Evolutionary conservation across 2,329 filamentous ascomycete genomes (phyloP), one percentile per base, ranked within the genome.

Genomic region (Xylaria sp.): DNA sequence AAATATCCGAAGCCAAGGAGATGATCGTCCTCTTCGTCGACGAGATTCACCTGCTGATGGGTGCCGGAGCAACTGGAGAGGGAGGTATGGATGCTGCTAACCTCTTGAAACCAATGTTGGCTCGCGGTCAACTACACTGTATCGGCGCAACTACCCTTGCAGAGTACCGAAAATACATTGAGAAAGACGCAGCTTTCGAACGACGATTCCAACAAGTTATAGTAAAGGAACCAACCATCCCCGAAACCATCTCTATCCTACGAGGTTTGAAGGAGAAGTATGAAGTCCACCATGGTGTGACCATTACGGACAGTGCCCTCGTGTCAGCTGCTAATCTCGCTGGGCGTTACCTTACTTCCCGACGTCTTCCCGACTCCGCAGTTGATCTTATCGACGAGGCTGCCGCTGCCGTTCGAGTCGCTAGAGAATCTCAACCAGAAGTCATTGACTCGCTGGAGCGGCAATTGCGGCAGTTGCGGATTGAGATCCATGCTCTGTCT

Each of bases 61-160:
- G 95, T 63, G 95, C 95, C 68, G 95, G 95, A 63, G 89, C 93
- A 38, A 94, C 91, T 57, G 95, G 95, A 60, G 94, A 98, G 77
- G 95, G 95, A 68, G 95, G 95, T 71, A 99, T 99, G 95, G 95
- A 99, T 75, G 95, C 95, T 52, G 95, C 95, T 72, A 99, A 99
- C 77, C 82, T 99, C 72, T 85, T 99, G 67, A 99, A 99, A 82
- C 95, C 95, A 61, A 98, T 98, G 94, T 87, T 99, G 70, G 95
- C 95, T 64, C 89, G 95, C 74, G 95, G 95, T 57, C 94, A 98
- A 77, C 84, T 99, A 63, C 95, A 99, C 83, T 99, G 95, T 74
- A 98, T 99, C 67, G 95, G 95, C 77, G 95, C 95, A 5, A 99
- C 95, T 1, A 99, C 95, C 1, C 85, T 99, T 61, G 88, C 89